These are phyloP conservation scores for Colletotrichum eleusines DNA, from an alignment of 2,329 filamentous ascomycete species.

Conservation along the genomic window DNA sequence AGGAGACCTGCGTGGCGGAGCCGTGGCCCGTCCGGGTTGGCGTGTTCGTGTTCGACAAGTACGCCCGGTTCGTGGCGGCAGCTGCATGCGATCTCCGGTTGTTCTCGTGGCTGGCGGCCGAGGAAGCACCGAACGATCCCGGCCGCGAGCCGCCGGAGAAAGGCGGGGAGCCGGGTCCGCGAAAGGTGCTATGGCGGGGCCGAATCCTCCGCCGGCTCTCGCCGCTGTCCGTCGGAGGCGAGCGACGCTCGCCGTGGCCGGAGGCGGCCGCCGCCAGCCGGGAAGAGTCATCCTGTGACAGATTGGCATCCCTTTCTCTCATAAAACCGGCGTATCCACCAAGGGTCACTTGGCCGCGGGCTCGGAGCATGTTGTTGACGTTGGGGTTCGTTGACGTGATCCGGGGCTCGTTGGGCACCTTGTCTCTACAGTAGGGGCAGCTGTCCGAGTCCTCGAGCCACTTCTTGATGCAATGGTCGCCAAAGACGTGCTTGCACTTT, in stretches of 20 bases:
- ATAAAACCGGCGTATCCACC: slow-evolving; percentile 4
- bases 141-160: slow-evolving; percentile 22
- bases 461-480: slow-evolving; percentile 73
- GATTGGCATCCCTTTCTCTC: slow-evolving; percentile 24
- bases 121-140: slow-evolving; percentile 15
- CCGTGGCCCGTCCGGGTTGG: background rate
- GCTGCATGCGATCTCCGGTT: slow-evolving; percentile 17
- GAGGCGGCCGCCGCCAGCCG: background rate
- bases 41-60: slow-evolving; percentile 8
- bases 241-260: slow-evolving; percentile 34
- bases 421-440: slow-evolving; percentile 74
- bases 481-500: slow-evolving; percentile 74
- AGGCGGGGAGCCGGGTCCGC: slow-evolving; percentile 36
- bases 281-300: slow-evolving; percentile 16
- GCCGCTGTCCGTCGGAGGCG: slow-evolving; percentile 35
- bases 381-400: slow-evolving; percentile 21
- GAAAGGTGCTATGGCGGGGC: slow-evolving; percentile 28
- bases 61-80: background rate
- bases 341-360: background rate
- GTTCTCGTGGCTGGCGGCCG: slow-evolving; percentile 4
- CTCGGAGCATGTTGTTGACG: slow-evolving; percentile 9
- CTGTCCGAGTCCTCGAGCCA: slow-evolving; percentile 73
- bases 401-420: slow-evolving; percentile 63
- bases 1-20: background rate
- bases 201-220: slow-evolving; percentile 37